Evolutionary conservation across 2,329 filamentous ascomycete species (phyloP).

Genomic region (Phialocephala subalpina): DNA sequence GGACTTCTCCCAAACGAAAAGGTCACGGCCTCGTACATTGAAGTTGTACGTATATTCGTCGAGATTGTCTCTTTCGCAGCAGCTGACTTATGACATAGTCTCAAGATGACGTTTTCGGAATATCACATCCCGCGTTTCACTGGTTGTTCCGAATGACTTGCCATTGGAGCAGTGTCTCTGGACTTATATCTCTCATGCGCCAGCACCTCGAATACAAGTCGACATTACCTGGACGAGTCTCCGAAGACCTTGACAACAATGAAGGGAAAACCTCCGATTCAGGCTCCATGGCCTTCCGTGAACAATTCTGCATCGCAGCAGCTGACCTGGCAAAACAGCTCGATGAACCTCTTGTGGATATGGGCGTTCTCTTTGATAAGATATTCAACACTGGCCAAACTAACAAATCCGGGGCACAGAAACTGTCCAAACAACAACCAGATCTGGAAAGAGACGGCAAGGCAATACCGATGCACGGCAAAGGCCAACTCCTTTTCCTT

Average conservation of each 20-base stretch:
- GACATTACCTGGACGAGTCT: constrained; percentile 46
- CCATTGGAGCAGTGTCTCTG: constrained; percentile 75
- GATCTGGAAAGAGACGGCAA: constrained; percentile 21
- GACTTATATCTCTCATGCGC: constrained; percentile 76
- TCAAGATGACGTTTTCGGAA: constrained; percentile 78
- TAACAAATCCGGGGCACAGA: constrained; percentile 19
- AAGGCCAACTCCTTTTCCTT: constrained; percentile 82
- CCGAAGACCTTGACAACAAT: constrained; percentile 59
- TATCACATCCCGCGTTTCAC: constrained; percentile 80
- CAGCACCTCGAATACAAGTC: constrained; percentile 67
- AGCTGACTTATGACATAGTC: constrained; percentile 46
- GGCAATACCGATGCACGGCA: constrained; percentile 56
- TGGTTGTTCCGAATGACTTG: constrained; percentile 87
- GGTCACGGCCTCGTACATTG: constrained; percentile 80
- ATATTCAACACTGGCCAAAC: constrained; percentile 70
- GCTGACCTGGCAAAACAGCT: constrained; percentile 73
- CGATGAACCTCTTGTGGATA: constrained; percentile 65
- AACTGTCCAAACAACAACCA: constrained; percentile 10
- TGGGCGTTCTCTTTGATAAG: constrained; percentile 79
- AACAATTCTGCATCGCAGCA: constrained; percentile 84
- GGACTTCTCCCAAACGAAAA: too few relatives aligned
- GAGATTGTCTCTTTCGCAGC: too few relatives aligned
- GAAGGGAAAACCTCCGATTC: constrained; percentile 67
- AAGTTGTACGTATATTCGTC: constrained; percentile 55
- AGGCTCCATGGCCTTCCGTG: constrained; percentile 80